Conservation (phyloP, 164 flowering plant genomes). For the Echeveria elegans region DNA sequence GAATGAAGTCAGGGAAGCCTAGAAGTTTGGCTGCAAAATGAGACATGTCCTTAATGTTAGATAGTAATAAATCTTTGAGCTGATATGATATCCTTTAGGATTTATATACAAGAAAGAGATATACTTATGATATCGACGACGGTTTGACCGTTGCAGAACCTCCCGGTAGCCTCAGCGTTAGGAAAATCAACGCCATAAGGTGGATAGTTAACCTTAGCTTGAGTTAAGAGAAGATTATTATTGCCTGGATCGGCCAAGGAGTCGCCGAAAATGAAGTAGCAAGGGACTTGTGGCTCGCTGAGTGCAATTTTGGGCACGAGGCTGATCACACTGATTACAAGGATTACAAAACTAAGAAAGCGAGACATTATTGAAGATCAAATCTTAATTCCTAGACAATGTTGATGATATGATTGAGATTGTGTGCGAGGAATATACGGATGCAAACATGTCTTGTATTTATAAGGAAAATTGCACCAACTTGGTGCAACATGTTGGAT, state of each 20-base stretch:
- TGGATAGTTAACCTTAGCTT: constrained; percentile 27
- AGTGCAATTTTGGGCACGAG: neutral
- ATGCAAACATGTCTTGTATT: neutral
- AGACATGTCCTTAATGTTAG: neutral
- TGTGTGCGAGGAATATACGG: neutral
- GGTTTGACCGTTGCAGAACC: constrained; percentile 37
- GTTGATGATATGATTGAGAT: neutral
- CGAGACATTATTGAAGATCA: neutral
- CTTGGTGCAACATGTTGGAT: neutral
- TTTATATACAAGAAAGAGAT: neutral
- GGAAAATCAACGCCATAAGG: constrained; percentile 48
- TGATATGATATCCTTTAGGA: too few relatives aligned
- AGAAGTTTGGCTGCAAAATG: constrained; percentile 7
- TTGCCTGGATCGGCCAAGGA: constrained; percentile 45
- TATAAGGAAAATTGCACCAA: neutral
- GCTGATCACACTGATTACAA: neutral
- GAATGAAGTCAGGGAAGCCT: neutral
- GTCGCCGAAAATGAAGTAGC: constrained; percentile 51
- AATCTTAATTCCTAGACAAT: neutral
- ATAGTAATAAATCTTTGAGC: neutral
- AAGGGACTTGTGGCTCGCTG: constrained; percentile 22
- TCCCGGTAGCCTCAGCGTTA: constrained; percentile 25
- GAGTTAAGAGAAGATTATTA: constrained; percentile 26
- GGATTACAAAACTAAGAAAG: neutral
- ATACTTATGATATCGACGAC: constrained; percentile 32